Evolutionary conservation across 768 basidiomycete species (phyloP), one percentile per base, ranked within the genome.

Genomic region (Kwoniella bestiolae): DNA sequence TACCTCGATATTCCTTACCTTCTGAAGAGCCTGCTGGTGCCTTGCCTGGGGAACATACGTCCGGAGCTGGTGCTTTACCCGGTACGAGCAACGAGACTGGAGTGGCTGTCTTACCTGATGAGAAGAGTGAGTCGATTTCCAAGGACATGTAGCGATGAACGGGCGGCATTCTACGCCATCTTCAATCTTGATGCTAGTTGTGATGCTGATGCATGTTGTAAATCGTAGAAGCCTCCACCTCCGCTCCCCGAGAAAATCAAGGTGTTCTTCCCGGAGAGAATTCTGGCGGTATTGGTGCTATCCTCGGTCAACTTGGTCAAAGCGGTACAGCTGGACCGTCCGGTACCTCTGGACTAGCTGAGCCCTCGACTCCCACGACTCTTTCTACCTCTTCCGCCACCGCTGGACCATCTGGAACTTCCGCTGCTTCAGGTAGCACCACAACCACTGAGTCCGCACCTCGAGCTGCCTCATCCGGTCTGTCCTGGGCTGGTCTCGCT

Each of bases 21-120:
- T 69, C 74, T 11, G 60, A 75, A 16, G 77, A 80, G 41, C 51
- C 67, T 7, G 58, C 65, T 12, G 77, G 73, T 11, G 68, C 75
- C n/a, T 56, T 60, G 1, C 69, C 79, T 4, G 75, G 74, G 0
- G 73, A 76, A 28, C 65, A 67, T 21, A 61, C 70, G 14, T 49
- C 44, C 21, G 77, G 79, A 41, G 72, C 68, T 16, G 77, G 77
- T 25, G 71, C 73, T 23, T 60, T 78, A 26, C 76, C 75, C 8
- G 76, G 76, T 3, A 49, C 46, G 1, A 44, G 44, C 31, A 61
- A 63, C 32, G 78, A 76, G 56, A 60, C 65, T 16, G 73, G 76
- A 3, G 76, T 79, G 7, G 76, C 78, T 34, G 64, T 79, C 28
- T 64, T 74, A 12, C 76, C 76, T 1, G 73, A 73, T 8, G 76